Conservation (phyloP, 2,329 filamentous ascomycete species). For the Calonectria pteridis region DNA sequence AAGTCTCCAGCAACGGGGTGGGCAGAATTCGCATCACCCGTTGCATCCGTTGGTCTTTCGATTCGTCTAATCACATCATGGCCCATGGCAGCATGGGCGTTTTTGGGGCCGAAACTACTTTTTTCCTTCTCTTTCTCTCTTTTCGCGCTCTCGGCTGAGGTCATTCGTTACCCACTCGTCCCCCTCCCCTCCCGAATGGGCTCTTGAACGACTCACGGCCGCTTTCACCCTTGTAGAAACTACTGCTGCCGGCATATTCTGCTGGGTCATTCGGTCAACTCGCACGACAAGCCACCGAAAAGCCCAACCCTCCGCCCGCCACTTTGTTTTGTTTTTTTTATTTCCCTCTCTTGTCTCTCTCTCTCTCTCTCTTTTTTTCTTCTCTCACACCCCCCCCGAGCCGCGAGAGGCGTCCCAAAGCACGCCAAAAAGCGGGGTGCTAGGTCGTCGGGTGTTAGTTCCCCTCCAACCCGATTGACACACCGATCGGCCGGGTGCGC, state of each 20-base stretch:
- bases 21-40: not conserved
- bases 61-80: not conserved
- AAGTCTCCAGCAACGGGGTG: not conserved
- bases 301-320: constrained; percentile 9
- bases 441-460: constrained; percentile 7
- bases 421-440: constrained; percentile 26
- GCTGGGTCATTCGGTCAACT: constrained; percentile 17
- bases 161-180: constrained; percentile 18
- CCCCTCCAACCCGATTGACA: constrained; percentile 11
- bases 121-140: not conserved
- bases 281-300: constrained; percentile 19
- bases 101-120: not conserved
- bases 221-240: constrained; percentile 3
- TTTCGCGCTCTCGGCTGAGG: constrained; percentile 26
- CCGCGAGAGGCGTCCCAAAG: constrained; percentile 12
- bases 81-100: not conserved
- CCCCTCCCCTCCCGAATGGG: not conserved
- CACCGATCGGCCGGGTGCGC: constrained; percentile 18
- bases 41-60: not conserved
- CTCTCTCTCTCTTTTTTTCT: not conserved
- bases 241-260: constrained; percentile 27
- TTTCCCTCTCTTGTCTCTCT: not conserved
- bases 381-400: not conserved
- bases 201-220: constrained; percentile 16
- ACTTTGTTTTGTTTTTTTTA: not conserved